These are phyloP conservation scores for Papiliotrema laurentii DNA, from an alignment of 1,284 basidiomycete genomes.

Conservation along the genomic window DNA sequence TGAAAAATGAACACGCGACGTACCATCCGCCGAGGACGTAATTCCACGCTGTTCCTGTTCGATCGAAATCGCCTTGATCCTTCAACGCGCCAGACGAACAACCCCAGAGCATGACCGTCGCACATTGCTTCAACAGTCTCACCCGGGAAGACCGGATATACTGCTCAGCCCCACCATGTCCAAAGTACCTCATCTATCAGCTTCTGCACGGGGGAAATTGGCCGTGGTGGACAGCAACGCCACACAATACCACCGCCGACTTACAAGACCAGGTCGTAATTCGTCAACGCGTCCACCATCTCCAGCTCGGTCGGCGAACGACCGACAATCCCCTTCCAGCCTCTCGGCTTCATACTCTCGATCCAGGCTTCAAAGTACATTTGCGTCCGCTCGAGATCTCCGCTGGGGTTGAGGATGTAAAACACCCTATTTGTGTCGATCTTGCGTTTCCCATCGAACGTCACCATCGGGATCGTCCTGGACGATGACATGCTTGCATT, in stretches of 20 bases:
- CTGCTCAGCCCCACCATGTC: constrained; percentile 93
- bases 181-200: constrained; percentile 72
- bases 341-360: constrained; percentile 57
- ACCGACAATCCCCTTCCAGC: constrained; percentile 81
- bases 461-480: neutral
- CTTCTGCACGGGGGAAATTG: neutral
- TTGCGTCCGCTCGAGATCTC: constrained; percentile 81
- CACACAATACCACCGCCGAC: constrained; percentile 44
- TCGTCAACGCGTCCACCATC: constrained; percentile 63
- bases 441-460: constrained; percentile 11
- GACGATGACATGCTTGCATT: neutral
- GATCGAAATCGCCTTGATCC: constrained; percentile 90
- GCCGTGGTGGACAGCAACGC: no score
- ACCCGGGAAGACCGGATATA: constrained; percentile 84
- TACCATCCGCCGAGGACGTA: constrained; percentile 96
- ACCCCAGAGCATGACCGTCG: constrained; percentile 96
- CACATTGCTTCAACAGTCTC: constrained; percentile 72
- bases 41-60: constrained; percentile 82
- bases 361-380: constrained; percentile 75
- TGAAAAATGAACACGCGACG: constrained; percentile 45
- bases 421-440: constrained; percentile 68
- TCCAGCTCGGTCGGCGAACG: constrained; percentile 75
- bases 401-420: constrained; percentile 88
- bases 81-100: constrained; percentile 87
- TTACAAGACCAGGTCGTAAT: constrained; percentile 77